Conservation (phyloP, 2,329 filamentous ascomycete species). For the Ascochyta viciae-villosae region DNA sequence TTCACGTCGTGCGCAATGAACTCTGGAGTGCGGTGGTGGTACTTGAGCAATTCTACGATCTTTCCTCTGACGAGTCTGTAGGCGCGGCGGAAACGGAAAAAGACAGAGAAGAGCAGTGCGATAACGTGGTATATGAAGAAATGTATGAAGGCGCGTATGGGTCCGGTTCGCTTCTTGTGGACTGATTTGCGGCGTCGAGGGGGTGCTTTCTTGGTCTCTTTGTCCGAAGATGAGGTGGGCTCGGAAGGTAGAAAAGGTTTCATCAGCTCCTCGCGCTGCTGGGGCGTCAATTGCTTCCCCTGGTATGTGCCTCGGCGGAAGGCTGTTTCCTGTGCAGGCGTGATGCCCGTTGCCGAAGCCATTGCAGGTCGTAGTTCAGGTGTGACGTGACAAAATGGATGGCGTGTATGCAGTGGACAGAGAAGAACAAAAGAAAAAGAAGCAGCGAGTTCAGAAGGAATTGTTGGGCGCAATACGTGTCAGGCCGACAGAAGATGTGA, state of each 20-base stretch:
- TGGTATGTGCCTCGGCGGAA: constrained; percentile 47
- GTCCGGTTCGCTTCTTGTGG: constrained; percentile 57
- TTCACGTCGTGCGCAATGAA: constrained; percentile 88
- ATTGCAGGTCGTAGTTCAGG: constrained; percentile 30
- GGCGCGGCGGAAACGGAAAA: constrained; percentile 79
- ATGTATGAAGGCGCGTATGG: constrained; percentile 69
- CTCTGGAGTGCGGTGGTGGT: constrained; percentile 95
- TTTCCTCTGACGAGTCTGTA: constrained; percentile 82
- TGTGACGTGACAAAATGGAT: constrained; percentile 12
- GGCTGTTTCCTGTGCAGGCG: constrained; percentile 38
- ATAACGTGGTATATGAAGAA: constrained; percentile 72
- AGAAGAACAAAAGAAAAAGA: constrained; percentile 2
- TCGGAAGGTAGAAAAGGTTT: constrained; percentile 60
- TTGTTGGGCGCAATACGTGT: constrained; percentile 9
- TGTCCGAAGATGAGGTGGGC: constrained; percentile 38
- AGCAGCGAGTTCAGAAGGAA: neutral
- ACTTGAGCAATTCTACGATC: constrained; percentile 81
- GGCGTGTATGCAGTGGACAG: neutral
- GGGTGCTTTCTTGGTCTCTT: constrained; percentile 17
- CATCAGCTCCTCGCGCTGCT: constrained; percentile 60
- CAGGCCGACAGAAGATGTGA: constrained; percentile 20
- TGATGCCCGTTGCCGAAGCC: constrained; percentile 42
- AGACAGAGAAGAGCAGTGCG: constrained; percentile 85
- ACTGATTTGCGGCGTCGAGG: constrained; percentile 29
- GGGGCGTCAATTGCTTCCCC: constrained; percentile 50